These are phyloP conservation scores for Serendipita indica DNA, from an alignment of 768 basidiomycete species.

Conservation along the genomic window DNA sequence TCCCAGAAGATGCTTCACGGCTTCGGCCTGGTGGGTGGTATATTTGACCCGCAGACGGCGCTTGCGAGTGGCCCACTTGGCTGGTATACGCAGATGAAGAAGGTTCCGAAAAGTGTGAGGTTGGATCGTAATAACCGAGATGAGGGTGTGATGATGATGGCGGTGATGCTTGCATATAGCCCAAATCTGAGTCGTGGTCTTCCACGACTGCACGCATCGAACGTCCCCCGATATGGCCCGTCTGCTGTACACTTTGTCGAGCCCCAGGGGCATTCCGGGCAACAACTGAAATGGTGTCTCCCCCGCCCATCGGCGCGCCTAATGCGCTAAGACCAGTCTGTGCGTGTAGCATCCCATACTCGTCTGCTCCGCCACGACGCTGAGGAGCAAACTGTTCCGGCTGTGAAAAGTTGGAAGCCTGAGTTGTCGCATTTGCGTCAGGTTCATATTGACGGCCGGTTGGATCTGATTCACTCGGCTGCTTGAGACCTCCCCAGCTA, in stretches of 20 bases:
- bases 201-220: slow-evolving; percentile 2
- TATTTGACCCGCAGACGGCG: not conserved
- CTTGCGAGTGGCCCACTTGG: not conserved
- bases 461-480: not conserved
- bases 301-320: not conserved
- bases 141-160: not conserved
- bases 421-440: not conserved
- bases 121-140: not conserved
- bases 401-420: not conserved
- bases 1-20: not conserved
- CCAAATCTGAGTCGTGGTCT: not conserved
- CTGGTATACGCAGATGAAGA: not conserved
- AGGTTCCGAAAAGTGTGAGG: not conserved
- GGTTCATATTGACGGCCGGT: not conserved
- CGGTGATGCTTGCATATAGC: not conserved
- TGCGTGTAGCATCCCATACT: not conserved
- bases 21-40: not conserved
- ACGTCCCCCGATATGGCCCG: not conserved
- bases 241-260: not conserved
- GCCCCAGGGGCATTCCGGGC: not conserved
- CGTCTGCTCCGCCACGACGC: not conserved
- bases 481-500: not conserved
- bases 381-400: not conserved
- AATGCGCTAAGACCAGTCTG: not conserved
- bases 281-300: not conserved